These are phyloP conservation scores for Ustilaginoidea virens DNA, from an alignment of 2,329 filamentous ascomycete species.

Conservation along the genomic window DNA sequence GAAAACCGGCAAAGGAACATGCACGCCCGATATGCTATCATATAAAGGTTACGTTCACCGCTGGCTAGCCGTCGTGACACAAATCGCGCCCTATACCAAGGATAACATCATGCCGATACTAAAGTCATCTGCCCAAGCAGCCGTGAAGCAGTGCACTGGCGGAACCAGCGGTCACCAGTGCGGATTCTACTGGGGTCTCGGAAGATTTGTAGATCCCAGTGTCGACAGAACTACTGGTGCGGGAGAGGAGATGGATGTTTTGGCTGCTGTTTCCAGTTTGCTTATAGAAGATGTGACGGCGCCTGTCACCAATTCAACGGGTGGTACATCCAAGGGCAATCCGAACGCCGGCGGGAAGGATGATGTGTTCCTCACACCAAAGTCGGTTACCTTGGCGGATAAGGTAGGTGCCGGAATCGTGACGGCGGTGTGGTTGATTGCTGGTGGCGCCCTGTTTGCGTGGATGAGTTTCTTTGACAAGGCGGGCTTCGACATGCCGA, in stretches of 20 bases:
- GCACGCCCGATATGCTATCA: conserved; percentile 55
- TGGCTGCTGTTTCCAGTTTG: conserved; percentile 34
- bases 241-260: conserved; percentile 40
- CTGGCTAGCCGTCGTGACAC: conserved; percentile 45
- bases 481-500: too few relatives aligned
- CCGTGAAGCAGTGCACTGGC: conserved; percentile 46
- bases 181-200: conserved; percentile 43
- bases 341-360: conserved; percentile 12
- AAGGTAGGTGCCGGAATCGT: conserved; percentile 39
- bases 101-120: conserved; percentile 42
- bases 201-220: conserved; percentile 27
- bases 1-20: conserved; percentile 35
- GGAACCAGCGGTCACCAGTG: conserved; percentile 31
- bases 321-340: conserved; percentile 28
- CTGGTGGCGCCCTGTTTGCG: too few relatives aligned
- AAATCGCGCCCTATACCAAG: conserved; percentile 45
- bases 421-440: too few relatives aligned
- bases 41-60: conserved; percentile 59
- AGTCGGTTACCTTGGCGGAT: conserved; percentile 31
- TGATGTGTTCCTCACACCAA: conserved; percentile 13
- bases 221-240: conserved; percentile 39
- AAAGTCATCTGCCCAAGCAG: conserved; percentile 39
- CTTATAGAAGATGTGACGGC: conserved; percentile 21
- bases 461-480: too few relatives aligned
- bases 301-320: conserved; percentile 26